Evolutionary conservation across 495 filamentous ascomycete species (phyloP).

Genomic region (Daldinia concentrica): DNA sequence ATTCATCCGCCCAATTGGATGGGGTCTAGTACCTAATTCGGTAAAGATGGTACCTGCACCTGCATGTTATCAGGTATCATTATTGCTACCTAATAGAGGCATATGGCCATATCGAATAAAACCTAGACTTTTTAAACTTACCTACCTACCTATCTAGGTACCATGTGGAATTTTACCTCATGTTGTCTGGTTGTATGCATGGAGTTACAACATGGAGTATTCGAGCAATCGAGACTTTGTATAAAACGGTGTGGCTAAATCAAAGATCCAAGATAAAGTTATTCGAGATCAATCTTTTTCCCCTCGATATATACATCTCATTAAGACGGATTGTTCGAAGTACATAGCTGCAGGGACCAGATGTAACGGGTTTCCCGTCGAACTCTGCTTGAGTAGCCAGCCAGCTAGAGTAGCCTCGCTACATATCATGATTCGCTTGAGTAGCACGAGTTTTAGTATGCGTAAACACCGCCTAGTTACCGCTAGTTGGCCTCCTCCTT

Average conservation of each 20-base stretch:
- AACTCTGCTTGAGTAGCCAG: constrained; percentile 17
- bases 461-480: constrained; percentile 30
- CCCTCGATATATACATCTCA: constrained; percentile 2
- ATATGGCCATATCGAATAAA: constrained; percentile 4
- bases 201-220: not conserved
- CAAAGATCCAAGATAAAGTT: constrained; percentile 36
- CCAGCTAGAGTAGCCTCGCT: constrained; percentile 22
- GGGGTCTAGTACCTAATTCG: constrained; percentile 29
- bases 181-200: not conserved
- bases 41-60: constrained; percentile 34
- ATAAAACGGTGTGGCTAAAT: constrained; percentile 37
- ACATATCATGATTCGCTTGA: constrained; percentile 21
- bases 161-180: not conserved
- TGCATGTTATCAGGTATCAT: constrained; percentile 25
- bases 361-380: constrained; percentile 15
- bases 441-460: constrained; percentile 16
- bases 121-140: too few species aligned
- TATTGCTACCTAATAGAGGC: constrained; percentile 2
- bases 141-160: too few species aligned
- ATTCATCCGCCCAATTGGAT: constrained; percentile 42
- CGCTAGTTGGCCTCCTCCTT: constrained; percentile 34
- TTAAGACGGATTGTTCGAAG: constrained; percentile 7
- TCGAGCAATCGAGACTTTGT: constrained; percentile 30
- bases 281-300: constrained; percentile 35
- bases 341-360: constrained; percentile 34